Evolutionary conservation across 352 stramenopile species (phyloP), one percentile per base, ranked within the genome.

Genomic region (Ophiocytium majus): DNA sequence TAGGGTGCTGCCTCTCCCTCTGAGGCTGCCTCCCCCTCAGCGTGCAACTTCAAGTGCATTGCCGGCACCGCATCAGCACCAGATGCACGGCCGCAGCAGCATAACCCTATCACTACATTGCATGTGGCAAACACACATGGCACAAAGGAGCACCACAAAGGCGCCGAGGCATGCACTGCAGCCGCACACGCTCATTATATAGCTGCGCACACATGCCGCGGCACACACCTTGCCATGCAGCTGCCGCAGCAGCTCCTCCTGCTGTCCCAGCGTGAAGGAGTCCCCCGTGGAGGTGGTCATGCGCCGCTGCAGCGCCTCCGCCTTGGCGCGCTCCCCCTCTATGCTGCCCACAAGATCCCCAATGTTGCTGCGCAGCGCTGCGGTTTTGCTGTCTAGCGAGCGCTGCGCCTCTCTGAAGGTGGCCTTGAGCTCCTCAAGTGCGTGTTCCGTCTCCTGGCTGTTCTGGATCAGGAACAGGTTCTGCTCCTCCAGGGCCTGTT

Each of bases 381-480:
- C 87, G 43, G 87, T 90, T 80, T 90, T 85, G 50, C 63, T 75
- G 50, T 86, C 76, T 86, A 90, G 90, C 23, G 37, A 81, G 28
- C 81, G 63, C 64, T 90, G 80, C 34, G 88, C 86, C 31, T 90
- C 82, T 34, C 36, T 19, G 63, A 95, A 97, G 89, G 92, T 95
- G 83, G 97, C 93, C 86, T 97, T 97, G 35, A 98, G 93, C 86
- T 98, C 95, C 78, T 98, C 95, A 0, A 98, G 91, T 32, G 94
- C 95, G 86, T 97, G 94, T 89, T 98, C 95, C 0, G 95, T 98
- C 84, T 98, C 94, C 86, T 98, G 94, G 81, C 92, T 96, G 90
- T 98, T 98, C 86, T 98, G 94, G 84, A 98, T 98, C 35, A 98
- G 84, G 84, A 98, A 98, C 71, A 98, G 91, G 82, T 98, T 98